Conservation (phyloP, 177 flowering plant species). For the Vitis hybrid region DNA sequence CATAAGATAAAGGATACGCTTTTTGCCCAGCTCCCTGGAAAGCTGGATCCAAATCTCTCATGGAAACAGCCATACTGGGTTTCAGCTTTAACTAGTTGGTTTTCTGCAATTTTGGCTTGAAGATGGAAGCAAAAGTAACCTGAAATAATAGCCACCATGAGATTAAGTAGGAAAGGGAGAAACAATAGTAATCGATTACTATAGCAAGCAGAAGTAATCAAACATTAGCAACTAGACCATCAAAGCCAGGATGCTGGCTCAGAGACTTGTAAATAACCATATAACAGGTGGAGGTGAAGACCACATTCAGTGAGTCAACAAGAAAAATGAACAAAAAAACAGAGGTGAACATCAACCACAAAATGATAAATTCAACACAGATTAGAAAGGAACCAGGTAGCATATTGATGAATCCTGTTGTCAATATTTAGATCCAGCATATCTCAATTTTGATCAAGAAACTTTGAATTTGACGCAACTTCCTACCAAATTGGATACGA, state of each 20-base stretch:
- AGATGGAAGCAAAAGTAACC: conserved; percentile 23
- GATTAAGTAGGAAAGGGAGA: background rate
- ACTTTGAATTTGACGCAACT: background rate
- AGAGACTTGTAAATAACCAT: background rate
- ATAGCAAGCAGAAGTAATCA: background rate
- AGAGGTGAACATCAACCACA: background rate
- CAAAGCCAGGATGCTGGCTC: background rate
- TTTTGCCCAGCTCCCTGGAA: conserved; percentile 98
- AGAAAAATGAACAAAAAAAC: background rate
- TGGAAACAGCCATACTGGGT: conserved; percentile 79
- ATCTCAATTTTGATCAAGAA: background rate
- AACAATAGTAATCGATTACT: background rate
- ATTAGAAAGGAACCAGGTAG: background rate
- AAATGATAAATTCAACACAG: background rate
- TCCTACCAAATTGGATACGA: background rate
- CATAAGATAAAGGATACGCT: conserved; percentile 78
- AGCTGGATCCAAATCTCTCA: conserved; percentile 90
- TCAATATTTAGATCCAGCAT: background rate
- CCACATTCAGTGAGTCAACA: background rate
- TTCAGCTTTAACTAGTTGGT: conserved; percentile 18
- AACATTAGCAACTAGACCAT: background rate
- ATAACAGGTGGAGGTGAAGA: background rate
- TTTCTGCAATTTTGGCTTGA: conserved; percentile 18
- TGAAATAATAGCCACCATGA: conserved; percentile 18
- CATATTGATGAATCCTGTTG: background rate